Base-by-base conservation (phyloP, 306 rosid genomes). In the Calophaca sinica region DNA sequence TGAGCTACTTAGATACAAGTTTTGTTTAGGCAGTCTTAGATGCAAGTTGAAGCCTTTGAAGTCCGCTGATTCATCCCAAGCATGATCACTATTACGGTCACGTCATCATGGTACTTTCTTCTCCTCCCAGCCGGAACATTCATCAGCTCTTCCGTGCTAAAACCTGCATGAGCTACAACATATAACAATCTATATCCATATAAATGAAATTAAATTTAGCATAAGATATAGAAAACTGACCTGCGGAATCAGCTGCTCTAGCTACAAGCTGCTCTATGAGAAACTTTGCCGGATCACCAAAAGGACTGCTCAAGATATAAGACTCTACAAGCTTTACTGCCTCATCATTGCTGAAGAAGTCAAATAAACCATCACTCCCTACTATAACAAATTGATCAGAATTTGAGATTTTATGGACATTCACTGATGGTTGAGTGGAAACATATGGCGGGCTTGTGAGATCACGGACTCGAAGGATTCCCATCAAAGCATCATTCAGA, bases 71-170 rank as follows among this genome's bases (percentile, higher is more conserved):
- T 87, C 79, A 89, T 83, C 59, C 99, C 99, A 48, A 94, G 96
- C 62, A 81, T 85, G 78, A 94, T 81, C 58, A 94, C 96, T 32
- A 92, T 94, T 53, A 94, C 92, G 9, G 99, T 94, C 10, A 94
- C 96, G 61, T 94, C 99, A 49, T 94, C 99, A 62, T 94, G 99
- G 86, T 94, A 94, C 80, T 92, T 94, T 76, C 99, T 88, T 82
- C 99, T 81, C 83, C 96, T 87, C 32, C 99, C 99, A 0, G 89
- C 96, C 12, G 97, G 99, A 81, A 92, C 51, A 59, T 86, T 89
- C 93, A 92, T 90, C 68, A 94, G 74, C 77, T 94, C 98, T 89
- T 94, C 96, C 90, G 78, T 85, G 82, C 90, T 92, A 63, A 94
- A 88, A 75, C 99, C 99, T 94, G 88, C 70, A 82, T 10, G 13